Base-by-base conservation (phyloP, 1,284 basidiomycete species). In the Ceratobasidium papillatum region DNA sequence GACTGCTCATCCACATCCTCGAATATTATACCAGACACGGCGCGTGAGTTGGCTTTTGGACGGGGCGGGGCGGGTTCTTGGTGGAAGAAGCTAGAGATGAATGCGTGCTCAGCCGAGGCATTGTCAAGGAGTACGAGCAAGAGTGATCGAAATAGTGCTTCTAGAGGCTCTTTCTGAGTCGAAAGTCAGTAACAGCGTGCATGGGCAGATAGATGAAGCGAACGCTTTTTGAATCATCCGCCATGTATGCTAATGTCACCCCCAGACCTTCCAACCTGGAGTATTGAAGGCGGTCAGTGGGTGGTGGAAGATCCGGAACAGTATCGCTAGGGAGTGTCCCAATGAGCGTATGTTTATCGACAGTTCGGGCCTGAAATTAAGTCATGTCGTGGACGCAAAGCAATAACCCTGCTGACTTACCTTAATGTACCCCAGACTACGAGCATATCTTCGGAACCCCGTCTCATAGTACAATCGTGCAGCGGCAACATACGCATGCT, bases 391-490 rank as follows among this genome's bases (percentile, higher is more conserved):
- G 27, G 19, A 34, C 25, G 22, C 4, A 59, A n/a, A 32, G 11
- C 36, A 14, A 47, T 7, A 61, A 14, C 19, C 4, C 36, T 27
- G 17, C 66, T 64, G 62, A 64, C 83, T 78, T 63, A 92, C 91
- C 86, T 92, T 93, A 59, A 98, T 87, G 82, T 86, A 89, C 30
- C 90, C 88, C 58, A 99, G 84, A 78, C 91, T 92, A 38, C 98
- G 86, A 34, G 91, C 87, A 81, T 99, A 99, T 62, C 98, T 85
- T 75, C 98, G 85, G 80, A 99, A 96, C 0, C 93, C 95, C 19
- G 98, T 99, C 83, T 99, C 98, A 77, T 96, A 99, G 81, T 98
- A 99, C 22, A 94, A 88, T 25, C 96, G 88, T 3, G 94, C 93
- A 12, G 93, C 90, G 56, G 88, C 88, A 38, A 93, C 85, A 80